Conservation (phyloP, 2,329 filamentous ascomycete genomes). For the Penicillium sp. region DNA sequence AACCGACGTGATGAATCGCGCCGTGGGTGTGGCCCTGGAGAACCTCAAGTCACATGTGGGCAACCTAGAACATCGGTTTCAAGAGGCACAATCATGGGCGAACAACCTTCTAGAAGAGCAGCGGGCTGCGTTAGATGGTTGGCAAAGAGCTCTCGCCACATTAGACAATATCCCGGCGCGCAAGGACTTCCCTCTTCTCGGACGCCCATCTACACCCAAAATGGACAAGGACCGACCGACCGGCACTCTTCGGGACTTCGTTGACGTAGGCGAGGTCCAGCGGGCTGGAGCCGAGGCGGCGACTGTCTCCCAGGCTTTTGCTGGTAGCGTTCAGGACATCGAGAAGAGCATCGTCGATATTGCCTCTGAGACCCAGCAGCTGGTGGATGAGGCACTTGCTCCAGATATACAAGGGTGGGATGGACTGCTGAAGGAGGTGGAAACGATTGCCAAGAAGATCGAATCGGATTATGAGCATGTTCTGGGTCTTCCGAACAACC, state of each 20-base stretch:
- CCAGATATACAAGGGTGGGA: conserved; percentile 60
- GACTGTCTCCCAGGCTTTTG: conserved; percentile 58
- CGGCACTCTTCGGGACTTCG: conserved; percentile 67
- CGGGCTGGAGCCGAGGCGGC: conserved; percentile 66
- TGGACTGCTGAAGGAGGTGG: conserved; percentile 76
- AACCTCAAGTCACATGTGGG: conserved; percentile 57
- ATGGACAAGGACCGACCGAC: conserved; percentile 45
- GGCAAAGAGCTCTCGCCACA: conserved; percentile 38
- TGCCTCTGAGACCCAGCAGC: conserved; percentile 50
- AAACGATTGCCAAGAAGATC: conserved; percentile 80
- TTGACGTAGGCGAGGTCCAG: conserved; percentile 69
- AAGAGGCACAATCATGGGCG: conserved; percentile 47
- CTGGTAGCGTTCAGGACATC: conserved; percentile 57
- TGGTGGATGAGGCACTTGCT: conserved; percentile 44
- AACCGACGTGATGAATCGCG: conserved; percentile 61
- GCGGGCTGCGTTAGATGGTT: conserved; percentile 42
- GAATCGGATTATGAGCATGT: conserved; percentile 79
- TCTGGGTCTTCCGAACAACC: conserved; percentile 62
- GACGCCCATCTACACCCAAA: conserved; percentile 41
- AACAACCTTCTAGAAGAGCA: conserved; percentile 46
- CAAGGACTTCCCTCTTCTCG: conserved; percentile 43
- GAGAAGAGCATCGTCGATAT: conserved; percentile 59
- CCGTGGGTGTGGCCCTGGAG: conserved; percentile 76
- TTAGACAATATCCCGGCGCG: conserved; percentile 43
- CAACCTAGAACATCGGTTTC: conserved; percentile 44